phyloP scores from a whole-genome alignment of 176 grass and related monocot species.

The Eremochloa ophiuroides region DNA sequence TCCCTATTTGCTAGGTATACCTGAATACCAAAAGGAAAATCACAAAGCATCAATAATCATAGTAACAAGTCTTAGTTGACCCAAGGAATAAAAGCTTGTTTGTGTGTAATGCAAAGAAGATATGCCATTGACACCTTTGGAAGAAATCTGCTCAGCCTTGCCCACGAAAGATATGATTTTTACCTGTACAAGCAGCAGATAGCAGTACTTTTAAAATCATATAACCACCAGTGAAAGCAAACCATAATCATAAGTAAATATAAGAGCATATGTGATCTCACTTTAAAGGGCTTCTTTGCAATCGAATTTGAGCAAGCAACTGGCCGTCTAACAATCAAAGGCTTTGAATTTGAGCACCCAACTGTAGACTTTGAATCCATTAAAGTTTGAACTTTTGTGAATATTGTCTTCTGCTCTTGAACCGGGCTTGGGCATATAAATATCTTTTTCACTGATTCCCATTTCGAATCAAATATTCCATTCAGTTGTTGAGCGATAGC shows the following conservation, averaged over 20 bases:
- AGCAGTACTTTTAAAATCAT: slow-evolving; percentile 27
- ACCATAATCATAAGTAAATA: slow-evolving; percentile 12
- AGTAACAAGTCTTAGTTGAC: neutral
- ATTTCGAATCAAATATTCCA: slow-evolving; percentile 52
- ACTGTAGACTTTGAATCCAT: neutral
- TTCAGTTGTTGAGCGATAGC: slow-evolving; percentile 58
- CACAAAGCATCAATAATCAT: neutral
- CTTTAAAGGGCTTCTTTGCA: slow-evolving; percentile 45
- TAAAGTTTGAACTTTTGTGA: slow-evolving; percentile 18
- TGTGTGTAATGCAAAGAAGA: neutral
- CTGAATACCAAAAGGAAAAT: slow-evolving; percentile 17
- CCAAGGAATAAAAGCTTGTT: neutral
- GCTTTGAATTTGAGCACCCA: slow-evolving; percentile 12
- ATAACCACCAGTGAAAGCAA: neutral
- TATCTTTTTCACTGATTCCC: slow-evolving; percentile 55
- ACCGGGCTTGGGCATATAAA: slow-evolving; percentile 28
- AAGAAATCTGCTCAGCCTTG: slow-evolving; percentile 15
- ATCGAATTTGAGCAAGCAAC: slow-evolving; percentile 9
- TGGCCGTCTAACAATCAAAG: neutral
- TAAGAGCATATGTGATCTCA: slow-evolving; percentile 31
- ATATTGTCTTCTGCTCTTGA: slow-evolving; percentile 15
- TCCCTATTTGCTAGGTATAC: slow-evolving; percentile 14
- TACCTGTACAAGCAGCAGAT: slow-evolving; percentile 35
- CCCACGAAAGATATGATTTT: slow-evolving; percentile 39
- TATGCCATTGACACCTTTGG: slow-evolving; percentile 50